A percentile compares a stretch with the other conserved stretches of the same genome.
Conservation (phyloP, 148 eudicot genomes). For the Agrostemma githago region DNA sequence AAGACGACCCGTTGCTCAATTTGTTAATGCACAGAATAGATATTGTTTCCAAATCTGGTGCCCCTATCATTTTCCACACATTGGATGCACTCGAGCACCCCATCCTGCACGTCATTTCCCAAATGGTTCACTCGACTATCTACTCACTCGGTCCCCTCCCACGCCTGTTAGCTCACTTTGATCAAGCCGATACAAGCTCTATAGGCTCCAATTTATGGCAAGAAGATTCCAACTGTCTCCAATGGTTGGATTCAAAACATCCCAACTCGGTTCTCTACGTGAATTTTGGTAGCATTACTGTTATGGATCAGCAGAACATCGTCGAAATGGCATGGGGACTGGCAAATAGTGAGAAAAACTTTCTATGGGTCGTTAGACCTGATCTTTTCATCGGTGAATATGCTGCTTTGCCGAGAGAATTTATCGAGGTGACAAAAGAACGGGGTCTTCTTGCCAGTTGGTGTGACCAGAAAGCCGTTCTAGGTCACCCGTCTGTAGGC, state of each 20-base stretch:
- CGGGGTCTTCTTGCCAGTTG: conserved; percentile 19
- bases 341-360: conserved; percentile 23
- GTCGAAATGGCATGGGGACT: conserved; percentile 38
- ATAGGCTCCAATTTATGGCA: conserved; percentile 38
- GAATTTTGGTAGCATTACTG: conserved; percentile 30
- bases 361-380: conserved; percentile 33
- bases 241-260: conserved; percentile 23
- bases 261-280: conserved; percentile 26
- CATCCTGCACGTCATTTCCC: conserved; percentile 21
- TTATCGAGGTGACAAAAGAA: conserved; percentile 11
- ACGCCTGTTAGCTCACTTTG: conserved; percentile 12
- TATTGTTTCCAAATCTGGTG: neutral
- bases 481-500: conserved; percentile 28
- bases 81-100: conserved; percentile 34
- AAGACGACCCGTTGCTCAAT: conserved; percentile 32
- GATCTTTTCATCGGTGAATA: conserved; percentile 19
- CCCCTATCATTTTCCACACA: conserved; percentile 37
- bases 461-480: conserved; percentile 30
- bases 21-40: neutral
- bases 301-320: conserved; percentile 20
- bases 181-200: conserved; percentile 11
- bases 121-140: conserved; percentile 24
- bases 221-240: conserved; percentile 26
- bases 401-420: conserved; percentile 16
- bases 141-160: conserved; percentile 41